Conservation (phyloP, 495 filamentous ascomycete species). For the Hyaloscypha variabilis region DNA sequence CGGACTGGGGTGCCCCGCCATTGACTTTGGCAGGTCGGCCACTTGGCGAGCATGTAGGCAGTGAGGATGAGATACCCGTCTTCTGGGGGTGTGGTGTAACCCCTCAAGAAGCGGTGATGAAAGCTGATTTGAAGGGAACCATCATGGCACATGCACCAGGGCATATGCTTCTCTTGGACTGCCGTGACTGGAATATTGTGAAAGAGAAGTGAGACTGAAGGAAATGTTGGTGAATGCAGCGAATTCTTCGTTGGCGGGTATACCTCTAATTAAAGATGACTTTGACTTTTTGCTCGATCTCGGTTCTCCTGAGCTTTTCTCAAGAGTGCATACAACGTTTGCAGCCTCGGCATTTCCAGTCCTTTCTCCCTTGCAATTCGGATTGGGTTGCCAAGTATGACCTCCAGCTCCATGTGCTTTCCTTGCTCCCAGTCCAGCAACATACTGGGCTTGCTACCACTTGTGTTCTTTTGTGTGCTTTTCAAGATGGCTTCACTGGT, state of each 20-base stretch:
- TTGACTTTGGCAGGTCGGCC: slow-evolving; percentile 33
- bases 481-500: slow-evolving; percentile 54
- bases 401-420: slow-evolving; percentile 56
- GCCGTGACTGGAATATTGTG: slow-evolving; percentile 29
- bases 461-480: slow-evolving; percentile 55
- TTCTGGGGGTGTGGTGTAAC: slow-evolving; percentile 66
- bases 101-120: slow-evolving; percentile 57
- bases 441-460: slow-evolving; percentile 61
- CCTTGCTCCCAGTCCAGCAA: slow-evolving; percentile 51
- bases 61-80: slow-evolving; percentile 50
- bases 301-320: slow-evolving; percentile 42
- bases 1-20: slow-evolving; percentile 49
- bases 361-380: slow-evolving; percentile 51
- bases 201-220: slow-evolving; percentile 1
- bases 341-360: slow-evolving; percentile 47
- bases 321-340: slow-evolving; percentile 49
- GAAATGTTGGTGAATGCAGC: background rate
- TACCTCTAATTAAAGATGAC: background rate
- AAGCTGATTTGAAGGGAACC: slow-evolving; percentile 46
- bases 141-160: slow-evolving; percentile 58
- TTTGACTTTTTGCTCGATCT: slow-evolving; percentile 39
- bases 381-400: slow-evolving; percentile 57
- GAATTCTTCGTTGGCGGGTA: background rate
- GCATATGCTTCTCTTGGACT: slow-evolving; percentile 43
- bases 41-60: slow-evolving; percentile 26